Evolutionary conservation across 2,329 filamentous ascomycete species (phyloP), one percentile per base, ranked within the genome.

Genomic region (Trichoderma lentiforme): DNA sequence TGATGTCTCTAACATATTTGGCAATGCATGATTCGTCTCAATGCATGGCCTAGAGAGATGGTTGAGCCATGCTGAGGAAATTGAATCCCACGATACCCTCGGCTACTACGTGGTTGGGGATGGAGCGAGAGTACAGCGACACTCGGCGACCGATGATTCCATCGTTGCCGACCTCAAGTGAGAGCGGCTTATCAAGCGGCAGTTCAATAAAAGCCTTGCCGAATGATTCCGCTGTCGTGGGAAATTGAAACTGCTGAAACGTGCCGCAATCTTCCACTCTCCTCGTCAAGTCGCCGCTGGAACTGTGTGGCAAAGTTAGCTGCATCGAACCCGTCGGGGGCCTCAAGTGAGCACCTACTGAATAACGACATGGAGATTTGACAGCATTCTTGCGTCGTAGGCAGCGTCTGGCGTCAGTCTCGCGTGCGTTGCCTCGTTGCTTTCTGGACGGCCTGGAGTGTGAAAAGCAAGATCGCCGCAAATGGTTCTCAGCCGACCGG

Each of bases 1-100:
- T 72, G 70, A 72, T 72, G 70, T 57, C 43, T 51, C n/a, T 14
- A 12, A 11, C 58, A 28, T 26, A 9, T 62, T 2, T 12, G 18
- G 3, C 15, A 57, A 34, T 34, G 14, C 6, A 30, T 47, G 18
- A 2, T 7, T 5, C 34, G 12, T 72, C 12, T 11, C 8, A 15
- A n/a, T 36, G 51, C 47, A 34, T 26, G 11, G 21, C 11, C 15
- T 66, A 68, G 47, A 69, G 18, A 26, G 64, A 72, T 21, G 71
- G 43, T 4, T 62, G 39, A 21, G 34, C 43, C 64, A 26, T 73
- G 39, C 74, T 77, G 67, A 78, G 65, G 58, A 81, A 82, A 43
- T 86, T 86, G 75, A 85, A 86, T 1, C 85, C 85, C 5, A 86
- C 83, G n/a, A 86, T 84, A 0, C 85, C 85, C 73, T 86, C 84